A percentile compares a stretch with the other conserved stretches of the same genome.
These are phyloP conservation scores for Camellia japonica DNA, from an alignment of 148 eudicot genomes.

Conservation along the genomic window DNA sequence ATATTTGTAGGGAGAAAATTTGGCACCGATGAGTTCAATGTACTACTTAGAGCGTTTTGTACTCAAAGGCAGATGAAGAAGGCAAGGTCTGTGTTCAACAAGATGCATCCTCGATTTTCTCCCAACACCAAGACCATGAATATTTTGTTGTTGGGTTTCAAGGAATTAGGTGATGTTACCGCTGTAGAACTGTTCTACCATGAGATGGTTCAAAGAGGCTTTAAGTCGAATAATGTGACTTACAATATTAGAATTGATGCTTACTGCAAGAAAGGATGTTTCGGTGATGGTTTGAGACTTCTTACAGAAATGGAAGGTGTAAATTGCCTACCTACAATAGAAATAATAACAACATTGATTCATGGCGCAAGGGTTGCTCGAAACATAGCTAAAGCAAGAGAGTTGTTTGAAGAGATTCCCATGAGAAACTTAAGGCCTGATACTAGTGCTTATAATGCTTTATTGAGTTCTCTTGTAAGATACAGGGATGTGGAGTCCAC, in stretches of 20 bases:
- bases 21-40: slow-evolving; percentile 77
- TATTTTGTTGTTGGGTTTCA: slow-evolving; percentile 85
- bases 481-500: slow-evolving; percentile 55
- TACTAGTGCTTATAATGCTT: slow-evolving; percentile 72
- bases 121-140: slow-evolving; percentile 83
- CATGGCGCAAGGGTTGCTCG: slow-evolving; percentile 88
- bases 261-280: slow-evolving; percentile 66
- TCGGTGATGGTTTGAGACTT: slow-evolving; percentile 70
- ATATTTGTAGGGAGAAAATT: slow-evolving; percentile 54
- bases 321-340: slow-evolving; percentile 53
- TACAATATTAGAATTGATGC: slow-evolving; percentile 81
- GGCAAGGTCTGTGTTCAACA: slow-evolving; percentile 73
- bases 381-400: slow-evolving; percentile 53
- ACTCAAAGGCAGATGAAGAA: slow-evolving; percentile 86
- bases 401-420: slow-evolving; percentile 60
- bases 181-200: slow-evolving; percentile 82
- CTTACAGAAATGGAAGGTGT: slow-evolving; percentile 64
- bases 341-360: slow-evolving; percentile 77
- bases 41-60: slow-evolving; percentile 75
- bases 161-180: slow-evolving; percentile 70
- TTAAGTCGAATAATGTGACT: slow-evolving; percentile 66
- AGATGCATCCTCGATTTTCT: slow-evolving; percentile 50
- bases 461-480: slow-evolving; percentile 60
- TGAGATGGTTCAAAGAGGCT: slow-evolving; percentile 84
- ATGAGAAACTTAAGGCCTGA: slow-evolving; percentile 55